Percentiles rank a stretch among this genome's conserved stretches.
Evolutionary conservation across 2,329 filamentous ascomycete species (phyloP).

Genomic region (Trichoderma koningii): DNA sequence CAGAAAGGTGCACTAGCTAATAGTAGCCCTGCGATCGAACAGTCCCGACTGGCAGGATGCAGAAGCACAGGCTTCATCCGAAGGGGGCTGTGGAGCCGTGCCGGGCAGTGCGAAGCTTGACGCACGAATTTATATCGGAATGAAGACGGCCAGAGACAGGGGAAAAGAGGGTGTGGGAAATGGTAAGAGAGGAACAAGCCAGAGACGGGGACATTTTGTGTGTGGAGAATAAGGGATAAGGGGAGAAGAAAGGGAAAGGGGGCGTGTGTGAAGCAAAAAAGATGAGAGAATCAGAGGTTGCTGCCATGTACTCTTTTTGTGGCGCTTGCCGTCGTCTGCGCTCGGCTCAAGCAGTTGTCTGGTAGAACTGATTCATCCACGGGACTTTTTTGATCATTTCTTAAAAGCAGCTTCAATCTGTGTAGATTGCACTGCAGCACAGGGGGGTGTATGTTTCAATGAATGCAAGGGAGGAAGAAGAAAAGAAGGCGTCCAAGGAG

Average conservation of each 20-base stretch:
- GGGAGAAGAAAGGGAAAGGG: neutral
- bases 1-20: neutral
- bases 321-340: slow-evolving; percentile 17
- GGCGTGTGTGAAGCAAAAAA: slow-evolving; percentile 16
- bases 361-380: slow-evolving; percentile 4
- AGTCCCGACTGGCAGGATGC: slow-evolving; percentile 17
- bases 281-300: neutral
- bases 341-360: slow-evolving; percentile 16
- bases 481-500: neutral
- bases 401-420: neutral
- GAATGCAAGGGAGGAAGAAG: neutral
- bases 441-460: slow-evolving; percentile 1
- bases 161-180: neutral
- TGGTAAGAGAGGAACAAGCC: neutral
- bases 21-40: slow-evolving; percentile 22
- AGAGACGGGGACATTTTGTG: slow-evolving; percentile 4
- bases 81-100: slow-evolving; percentile 26
- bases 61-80: neutral
- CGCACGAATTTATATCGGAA: slow-evolving; percentile 44
- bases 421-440: slow-evolving; percentile 7
- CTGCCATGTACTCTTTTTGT: slow-evolving; percentile 1
- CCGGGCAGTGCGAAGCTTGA: slow-evolving; percentile 30
- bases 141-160: slow-evolving; percentile 19
- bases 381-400: slow-evolving; percentile 8
- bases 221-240: slow-evolving; percentile 9